Conservation (phyloP, 2,329 filamentous ascomycete species). For the Diaporthe aspalathi region DNA sequence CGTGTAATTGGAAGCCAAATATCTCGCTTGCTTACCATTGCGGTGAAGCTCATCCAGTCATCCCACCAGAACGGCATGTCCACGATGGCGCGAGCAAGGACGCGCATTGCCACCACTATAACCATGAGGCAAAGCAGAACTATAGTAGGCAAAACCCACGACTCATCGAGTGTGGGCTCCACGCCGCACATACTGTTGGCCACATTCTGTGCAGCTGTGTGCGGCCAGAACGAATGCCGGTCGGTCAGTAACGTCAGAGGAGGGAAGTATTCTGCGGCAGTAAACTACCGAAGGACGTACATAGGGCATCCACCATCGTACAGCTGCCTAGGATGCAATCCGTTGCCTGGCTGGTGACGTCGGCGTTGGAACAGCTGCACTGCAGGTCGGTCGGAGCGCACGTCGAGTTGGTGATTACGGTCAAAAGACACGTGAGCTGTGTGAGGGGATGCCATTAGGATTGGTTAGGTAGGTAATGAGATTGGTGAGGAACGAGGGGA, state of each 20-base stretch:
- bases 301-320: neutral
- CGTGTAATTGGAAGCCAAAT: neutral
- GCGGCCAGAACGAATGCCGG: neutral
- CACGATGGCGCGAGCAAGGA: neutral
- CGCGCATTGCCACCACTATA: neutral
- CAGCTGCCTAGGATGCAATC: neutral
- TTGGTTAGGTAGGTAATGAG: too few relatives aligned
- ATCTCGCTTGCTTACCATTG: neutral
- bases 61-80: conserved; percentile 13
- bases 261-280: too few relatives aligned
- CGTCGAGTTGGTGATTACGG: neutral
- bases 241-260: neutral
- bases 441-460: too few relatives aligned
- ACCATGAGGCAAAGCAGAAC: neutral
- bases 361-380: neutral
- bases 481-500: too few relatives aligned
- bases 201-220: neutral
- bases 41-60: neutral
- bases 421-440: neutral
- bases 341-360: neutral
- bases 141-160: neutral
- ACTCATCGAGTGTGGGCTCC: neutral
- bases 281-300: neutral
- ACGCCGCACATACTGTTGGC: neutral
- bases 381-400: neutral